Evolutionary conservation across 306 rosid species (phyloP), one percentile per base, ranked within the genome.

Genomic region (Fagus crenata): DNA sequence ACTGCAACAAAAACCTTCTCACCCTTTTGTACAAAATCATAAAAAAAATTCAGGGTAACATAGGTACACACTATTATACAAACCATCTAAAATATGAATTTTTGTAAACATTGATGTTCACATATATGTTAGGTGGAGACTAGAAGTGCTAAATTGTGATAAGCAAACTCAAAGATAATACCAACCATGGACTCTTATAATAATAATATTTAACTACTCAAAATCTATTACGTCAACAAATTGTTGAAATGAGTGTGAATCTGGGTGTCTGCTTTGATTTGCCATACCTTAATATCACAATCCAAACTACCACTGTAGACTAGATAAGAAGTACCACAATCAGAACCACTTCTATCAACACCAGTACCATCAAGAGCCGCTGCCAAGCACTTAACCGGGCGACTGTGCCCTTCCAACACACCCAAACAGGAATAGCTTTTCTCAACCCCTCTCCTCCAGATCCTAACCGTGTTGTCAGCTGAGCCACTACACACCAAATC

Each of bases 401-500:
- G 71, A 43, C 17, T 79, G 73, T 92, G 96, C 3, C 89, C 92
- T 83, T 87, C 86, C 69, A 92, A 82, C 73, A 90, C 92, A 17
- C 77, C 92, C 84, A 92, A 53, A 53, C 96, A 90, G 2, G 80
- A 72, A 77, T 86, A 92, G 14, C 81, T 68, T 28, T 72, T 81
- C 39, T 43, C 84, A 43, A n/a, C 1, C 39, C 85, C 86, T 86
- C 87, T 87, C 76, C 80, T 86, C 97, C 97, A 92, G 53, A 90
- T 39, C 85, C 96, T 89, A 7, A 92, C 86, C 51, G 73, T 86
- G 8, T 81, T 80, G 82, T 92, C 97, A 0, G 97, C 93, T 0
- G 96, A 92, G 0, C 96, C 97, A 81, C 97, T 90, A 9, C 84
- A 90, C 61, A 92, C 87, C 84, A 92, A 87, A 80, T 85, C 92